Conservation (phyloP, 306 rosid species). For the Vachellia pachyceras region DNA sequence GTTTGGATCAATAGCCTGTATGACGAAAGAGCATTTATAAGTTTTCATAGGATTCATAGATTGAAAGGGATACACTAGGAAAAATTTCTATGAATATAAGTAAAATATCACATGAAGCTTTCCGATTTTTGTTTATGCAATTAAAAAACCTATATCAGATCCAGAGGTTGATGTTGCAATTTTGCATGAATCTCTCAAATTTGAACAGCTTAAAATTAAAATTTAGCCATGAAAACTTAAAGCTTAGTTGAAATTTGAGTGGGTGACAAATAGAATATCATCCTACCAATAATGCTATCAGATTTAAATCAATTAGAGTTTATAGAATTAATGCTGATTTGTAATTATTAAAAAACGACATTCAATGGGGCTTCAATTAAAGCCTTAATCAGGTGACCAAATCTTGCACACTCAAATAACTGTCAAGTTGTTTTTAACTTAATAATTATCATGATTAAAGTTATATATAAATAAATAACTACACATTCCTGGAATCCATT, state of each 20-base stretch:
- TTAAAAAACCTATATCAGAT: constrained; percentile 8
- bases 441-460: background rate
- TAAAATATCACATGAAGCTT: background rate
- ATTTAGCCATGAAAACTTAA: background rate
- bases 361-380: background rate
- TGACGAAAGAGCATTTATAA: constrained; percentile 36
- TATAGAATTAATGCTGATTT: background rate
- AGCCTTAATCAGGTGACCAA: constrained; percentile 1
- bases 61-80: constrained; percentile 8
- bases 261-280: background rate
- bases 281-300: background rate
- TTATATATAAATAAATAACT: background rate
- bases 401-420: background rate
- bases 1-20: constrained; percentile 76
- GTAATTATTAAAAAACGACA: constrained; percentile 15
- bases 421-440: constrained; percentile 9
- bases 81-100: background rate
- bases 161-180: constrained; percentile 9
- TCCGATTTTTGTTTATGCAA: constrained; percentile 19
- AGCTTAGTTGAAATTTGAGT: background rate
- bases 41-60: constrained; percentile 6
- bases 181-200: constrained; percentile 11
- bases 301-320: constrained; percentile 4
- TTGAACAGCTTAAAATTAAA: constrained; percentile 16
- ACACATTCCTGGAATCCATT: constrained; percentile 84